phyloP scores from a whole-genome alignment of 768 basidiomycete genomes.

The Boletus eberwhitei region DNA sequence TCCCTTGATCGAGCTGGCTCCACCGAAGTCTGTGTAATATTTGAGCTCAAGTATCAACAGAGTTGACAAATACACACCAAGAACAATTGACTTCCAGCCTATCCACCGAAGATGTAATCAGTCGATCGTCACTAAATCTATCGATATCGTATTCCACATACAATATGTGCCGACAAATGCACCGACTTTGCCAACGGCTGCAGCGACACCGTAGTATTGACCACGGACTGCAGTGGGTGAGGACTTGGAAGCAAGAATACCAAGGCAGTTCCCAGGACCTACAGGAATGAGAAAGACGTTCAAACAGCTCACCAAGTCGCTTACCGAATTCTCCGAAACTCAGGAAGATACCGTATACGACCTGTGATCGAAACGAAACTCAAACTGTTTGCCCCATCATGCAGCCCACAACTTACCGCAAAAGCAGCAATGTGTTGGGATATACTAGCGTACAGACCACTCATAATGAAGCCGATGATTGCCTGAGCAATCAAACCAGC shows the following conservation, averaged over 20 bases:
- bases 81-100: slow-evolving; percentile 69
- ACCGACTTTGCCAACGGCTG: slow-evolving; percentile 82
- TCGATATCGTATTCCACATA: slow-evolving; percentile 32
- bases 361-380: slow-evolving; percentile 33
- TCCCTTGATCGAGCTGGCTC: slow-evolving; percentile 45
- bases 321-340: slow-evolving; percentile 81
- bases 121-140: not conserved
- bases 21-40: slow-evolving; percentile 54
- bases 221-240: slow-evolving; percentile 85
- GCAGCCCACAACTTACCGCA: slow-evolving; percentile 44
- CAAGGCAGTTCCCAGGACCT: slow-evolving; percentile 84
- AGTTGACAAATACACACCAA: slow-evolving; percentile 37
- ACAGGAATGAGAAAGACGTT: not conserved
- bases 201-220: slow-evolving; percentile 82
- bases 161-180: slow-evolving; percentile 84
- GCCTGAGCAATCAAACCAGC: slow-evolving; percentile 64
- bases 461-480: slow-evolving; percentile 85
- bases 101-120: slow-evolving; percentile 1
- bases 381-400: not conserved
- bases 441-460: slow-evolving; percentile 68
- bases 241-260: slow-evolving; percentile 80
- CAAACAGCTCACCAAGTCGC: slow-evolving; percentile 6
- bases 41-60: not conserved
- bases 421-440: slow-evolving; percentile 68
- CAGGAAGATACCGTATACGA: slow-evolving; percentile 89